A percentile compares a stretch with the other conserved stretches of the same genome.
phyloP scores from a whole-genome alignment of 129 eudicot species.

The Daucus carota region DH1_v3.0 NC_030389.2:43334001-43334500 shows the following conservation, averaged over 20 bases:
- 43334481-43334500: background rate
- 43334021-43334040: too few relatives aligned
- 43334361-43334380: constrained; percentile 71
- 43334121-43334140: constrained; percentile 16
- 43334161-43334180: constrained; percentile 17
- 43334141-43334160: constrained; percentile 17
- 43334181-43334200: constrained; percentile 15
- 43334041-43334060: too few relatives aligned
- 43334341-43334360: constrained; percentile 90
- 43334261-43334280: background rate
- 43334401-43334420: constrained; percentile 63
- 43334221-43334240: too few relatives aligned
- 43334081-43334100: constrained; percentile 8
- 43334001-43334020: too few relatives aligned
- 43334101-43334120: constrained; percentile 17
- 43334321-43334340: constrained; percentile 87
- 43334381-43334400: constrained; percentile 64
- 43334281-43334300: constrained; percentile 57
- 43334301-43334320: constrained; percentile 86
- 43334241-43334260: background rate
- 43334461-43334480: too few relatives aligned
- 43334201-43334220: too few relatives aligned
- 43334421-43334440: too few relatives aligned
- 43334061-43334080: too few relatives aligned
- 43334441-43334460: too few relatives aligned